Evolutionary conservation across 2,329 filamentous ascomycete genomes (phyloP), one percentile per base, ranked within the genome.

Genomic region (Colletotrichum navitas): DNA sequence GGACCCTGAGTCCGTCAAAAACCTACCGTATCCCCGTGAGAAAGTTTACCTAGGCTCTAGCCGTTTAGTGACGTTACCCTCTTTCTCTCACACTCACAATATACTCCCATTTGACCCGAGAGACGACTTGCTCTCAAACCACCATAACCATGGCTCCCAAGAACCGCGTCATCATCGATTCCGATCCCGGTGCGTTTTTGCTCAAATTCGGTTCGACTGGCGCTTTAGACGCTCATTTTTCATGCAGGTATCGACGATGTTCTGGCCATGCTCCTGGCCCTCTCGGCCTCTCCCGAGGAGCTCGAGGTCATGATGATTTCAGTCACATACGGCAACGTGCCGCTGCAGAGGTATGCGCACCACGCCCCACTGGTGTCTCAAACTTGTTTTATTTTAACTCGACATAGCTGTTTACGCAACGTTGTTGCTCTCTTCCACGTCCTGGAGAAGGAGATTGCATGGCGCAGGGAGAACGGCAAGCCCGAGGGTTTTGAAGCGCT

Each of bases 251-350:
- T 96, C 76, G 96, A 99, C 83, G 96, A 99, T 87, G 87, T 96
- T 65, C 86, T 98, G 73, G 95, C 94, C 56, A 88, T 98, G 80
- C 87, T 99, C 43, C 87, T 98, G 62, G 95, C 96, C 5, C 89
- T 98, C 72, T 92, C 94, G 64, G 91, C 94, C 43, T 90, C 89
- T 32, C 88, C 92, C 0, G 93, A 97, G 76, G 95, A 98, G 78
- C 86, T 98, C 29, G 94, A 98, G 80, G 85, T 98, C 45, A 82
- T 93, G 58, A 88, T 98, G 81, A 87, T 99, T 68, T 97, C 94
- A 1, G 88, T 98, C 72, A 97, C 95, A 0, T 98, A 96, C 81
- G 96, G 96, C 68, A 99, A 99, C 79, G 93, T 98, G 29, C 91
- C 95, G 75, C 90, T 97, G 21, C 87, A 94, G 74, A 95, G 90